phyloP scores from a whole-genome alignment of 768 basidiomycete species.

The Pleurotus eryngii region DNA sequence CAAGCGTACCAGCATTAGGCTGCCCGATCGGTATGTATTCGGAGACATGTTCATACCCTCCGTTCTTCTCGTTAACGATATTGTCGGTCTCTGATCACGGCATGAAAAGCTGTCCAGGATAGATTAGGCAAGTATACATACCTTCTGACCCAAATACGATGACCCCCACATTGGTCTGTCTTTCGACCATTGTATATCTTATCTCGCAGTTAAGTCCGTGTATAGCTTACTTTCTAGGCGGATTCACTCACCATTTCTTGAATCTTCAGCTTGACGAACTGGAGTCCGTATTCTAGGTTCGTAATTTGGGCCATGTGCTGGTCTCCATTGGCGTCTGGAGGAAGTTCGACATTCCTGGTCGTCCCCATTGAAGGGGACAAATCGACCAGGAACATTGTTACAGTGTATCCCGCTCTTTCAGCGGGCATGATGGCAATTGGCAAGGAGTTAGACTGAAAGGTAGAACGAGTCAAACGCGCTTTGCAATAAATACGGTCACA shows the following conservation, averaged over 20 bases:
- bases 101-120: neutral
- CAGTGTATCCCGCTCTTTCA: slow-evolving; percentile 81
- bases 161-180: slow-evolving; percentile 92
- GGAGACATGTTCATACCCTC: slow-evolving; percentile 70
- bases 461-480: neutral
- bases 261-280: slow-evolving; percentile 86
- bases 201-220: neutral
- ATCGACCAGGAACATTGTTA: slow-evolving; percentile 89
- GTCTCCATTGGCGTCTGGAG: slow-evolving; percentile 50
- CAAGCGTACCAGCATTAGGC: slow-evolving; percentile 63
- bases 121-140: slow-evolving; percentile 6
- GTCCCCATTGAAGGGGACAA: slow-evolving; percentile 83
- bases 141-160: slow-evolving; percentile 85
- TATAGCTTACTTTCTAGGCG: neutral
- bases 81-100: slow-evolving; percentile 58
- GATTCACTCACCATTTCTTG: slow-evolving; percentile 73
- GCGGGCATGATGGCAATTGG: slow-evolving; percentile 54
- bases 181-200: slow-evolving; percentile 91
- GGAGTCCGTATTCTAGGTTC: slow-evolving; percentile 77
- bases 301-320: slow-evolving; percentile 55
- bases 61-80: slow-evolving; percentile 52
- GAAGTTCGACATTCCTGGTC: slow-evolving; percentile 51
- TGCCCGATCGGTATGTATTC: slow-evolving; percentile 69
- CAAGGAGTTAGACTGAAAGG: neutral
- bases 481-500: too few relatives aligned